Evolutionary conservation across 495 filamentous ascomycete genomes (phyloP), one percentile per base, ranked within the genome.

Genomic region (Talaromyces trachyspermus): DNA sequence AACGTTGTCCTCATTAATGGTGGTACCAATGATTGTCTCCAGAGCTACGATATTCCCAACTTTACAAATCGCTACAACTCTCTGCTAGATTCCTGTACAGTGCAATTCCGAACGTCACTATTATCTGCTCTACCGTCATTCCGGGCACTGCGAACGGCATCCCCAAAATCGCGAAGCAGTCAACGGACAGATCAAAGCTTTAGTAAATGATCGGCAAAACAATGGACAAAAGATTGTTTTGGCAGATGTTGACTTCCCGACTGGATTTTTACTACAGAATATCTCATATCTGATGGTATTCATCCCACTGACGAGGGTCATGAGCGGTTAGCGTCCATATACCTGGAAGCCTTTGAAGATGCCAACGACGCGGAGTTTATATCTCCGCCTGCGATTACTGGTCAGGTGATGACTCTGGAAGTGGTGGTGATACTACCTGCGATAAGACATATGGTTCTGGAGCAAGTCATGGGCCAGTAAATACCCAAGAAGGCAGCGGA

Each of bases 1-100:
- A 77, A 76, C 51, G 35, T 78, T 6, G 60, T 79, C 47, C 56
- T 75, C 2, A 60, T 78, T 49, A 64, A 69, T n/a, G 19, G n/a
- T 11, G 38, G 38, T 22, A 41, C 38, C 15, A 41, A 41, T 12
- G 38, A 41, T 19, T 15, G 15, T n/a, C 9, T 22, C n/a, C 38
- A 41, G 10, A 41, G 22, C n/a, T 24, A 22, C 22, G 22, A 41
- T 20, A 41, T 5, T 20, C 12, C 15, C 20, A 22, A 24, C 22
- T 15, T 20, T 15, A 19, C 17, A 19, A 19, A 41, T 19, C 38
- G 38, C 2, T 2, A 20, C n/a, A 6, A 24, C n/a, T 41, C 38
- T 24, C 11, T 41, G 38, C 18, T 41, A 0, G 12, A n/a, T 22
- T 24, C n/a, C 5, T 41, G 6, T 20, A 22, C 5, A 20, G 19